phyloP scores from a whole-genome alignment of 169 alveolate genomes.

The Theileria sp. region DNA sequence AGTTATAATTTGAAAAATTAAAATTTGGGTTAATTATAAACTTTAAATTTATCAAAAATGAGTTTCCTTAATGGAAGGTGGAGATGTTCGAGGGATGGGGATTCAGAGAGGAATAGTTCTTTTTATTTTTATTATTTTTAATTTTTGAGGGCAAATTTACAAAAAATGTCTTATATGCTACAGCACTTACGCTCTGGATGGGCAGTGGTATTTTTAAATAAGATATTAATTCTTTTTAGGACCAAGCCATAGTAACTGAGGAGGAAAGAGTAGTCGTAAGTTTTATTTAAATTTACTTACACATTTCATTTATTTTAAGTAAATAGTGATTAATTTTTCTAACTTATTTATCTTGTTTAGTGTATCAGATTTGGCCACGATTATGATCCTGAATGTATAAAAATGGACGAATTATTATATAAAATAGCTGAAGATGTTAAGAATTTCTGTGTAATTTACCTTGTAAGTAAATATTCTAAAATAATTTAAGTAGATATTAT shows the following conservation, averaged over 20 bases:
- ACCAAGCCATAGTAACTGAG: constrained; percentile 96
- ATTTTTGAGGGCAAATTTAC: not conserved
- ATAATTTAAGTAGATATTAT: constrained; percentile 12
- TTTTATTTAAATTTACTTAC: constrained; percentile 4
- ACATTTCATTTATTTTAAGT: not conserved
- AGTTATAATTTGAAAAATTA: not conserved
- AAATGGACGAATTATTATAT: constrained; percentile 95
- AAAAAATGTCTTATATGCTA: constrained; percentile 95
- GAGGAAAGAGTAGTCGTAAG: constrained; percentile 92
- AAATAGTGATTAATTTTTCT: not conserved
- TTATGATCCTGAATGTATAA: constrained; percentile 95
- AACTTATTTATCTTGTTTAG: constrained; percentile 22
- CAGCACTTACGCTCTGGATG: constrained; percentile 97
- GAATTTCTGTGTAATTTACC: constrained; percentile 94
- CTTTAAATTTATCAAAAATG: no score
- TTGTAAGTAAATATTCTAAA: constrained; percentile 74
- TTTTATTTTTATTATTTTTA: not conserved
- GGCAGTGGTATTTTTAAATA: constrained; percentile 86
- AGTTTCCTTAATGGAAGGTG: constrained; percentile 1
- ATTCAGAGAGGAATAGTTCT: not conserved
- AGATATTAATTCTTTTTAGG: constrained; percentile 47
- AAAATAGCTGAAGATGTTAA: constrained; percentile 94
- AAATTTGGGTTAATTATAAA: not conserved
- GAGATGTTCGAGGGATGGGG: constrained; percentile 13
- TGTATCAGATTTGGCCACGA: constrained; percentile 98